Evolutionary conservation across 768 basidiomycete genomes (phyloP).

Genomic region (Podaxis pistillaris): DNA sequence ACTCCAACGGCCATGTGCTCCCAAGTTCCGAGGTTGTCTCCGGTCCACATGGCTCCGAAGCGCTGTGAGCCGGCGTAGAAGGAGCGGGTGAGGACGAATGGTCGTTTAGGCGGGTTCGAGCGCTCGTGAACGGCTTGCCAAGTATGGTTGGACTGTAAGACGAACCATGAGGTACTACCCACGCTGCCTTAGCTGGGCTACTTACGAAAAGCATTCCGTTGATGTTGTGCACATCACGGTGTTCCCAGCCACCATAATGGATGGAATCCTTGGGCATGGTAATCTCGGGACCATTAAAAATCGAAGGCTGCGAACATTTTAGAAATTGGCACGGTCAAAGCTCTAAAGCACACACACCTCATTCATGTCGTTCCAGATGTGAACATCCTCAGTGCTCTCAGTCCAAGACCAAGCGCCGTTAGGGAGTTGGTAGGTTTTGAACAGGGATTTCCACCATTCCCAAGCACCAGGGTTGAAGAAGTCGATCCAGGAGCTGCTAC

Average conservation of each 20-base stretch:
- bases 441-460: conserved; percentile 89
- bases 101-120: conserved; percentile 72
- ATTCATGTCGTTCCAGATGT: conserved; percentile 99
- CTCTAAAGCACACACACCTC: conserved; percentile 55
- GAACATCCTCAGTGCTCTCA: conserved; percentile 77
- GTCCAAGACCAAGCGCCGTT: conserved; percentile 72
- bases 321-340: neutral
- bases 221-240: conserved; percentile 95
- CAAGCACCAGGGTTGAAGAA: conserved; percentile 91
- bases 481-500: conserved; percentile 95
- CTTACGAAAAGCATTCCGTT: conserved; percentile 92
- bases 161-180: neutral
- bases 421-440: conserved; percentile 56
- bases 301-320: conserved; percentile 59
- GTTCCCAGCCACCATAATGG: conserved; percentile 96
- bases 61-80: conserved; percentile 97
- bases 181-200: conserved; percentile 6
- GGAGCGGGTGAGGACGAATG: conserved; percentile 93
- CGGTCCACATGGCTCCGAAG: conserved; percentile 98
- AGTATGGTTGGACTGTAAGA: conserved; percentile 74
- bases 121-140: conserved; percentile 76
- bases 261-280: conserved; percentile 63
- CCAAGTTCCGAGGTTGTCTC: conserved; percentile 97
- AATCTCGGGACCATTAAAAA: conserved; percentile 99
- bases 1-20: conserved; percentile 93